Conservation (phyloP, 2,329 filamentous ascomycete genomes). For the Paraphoma chrysanthemicola region DNA sequence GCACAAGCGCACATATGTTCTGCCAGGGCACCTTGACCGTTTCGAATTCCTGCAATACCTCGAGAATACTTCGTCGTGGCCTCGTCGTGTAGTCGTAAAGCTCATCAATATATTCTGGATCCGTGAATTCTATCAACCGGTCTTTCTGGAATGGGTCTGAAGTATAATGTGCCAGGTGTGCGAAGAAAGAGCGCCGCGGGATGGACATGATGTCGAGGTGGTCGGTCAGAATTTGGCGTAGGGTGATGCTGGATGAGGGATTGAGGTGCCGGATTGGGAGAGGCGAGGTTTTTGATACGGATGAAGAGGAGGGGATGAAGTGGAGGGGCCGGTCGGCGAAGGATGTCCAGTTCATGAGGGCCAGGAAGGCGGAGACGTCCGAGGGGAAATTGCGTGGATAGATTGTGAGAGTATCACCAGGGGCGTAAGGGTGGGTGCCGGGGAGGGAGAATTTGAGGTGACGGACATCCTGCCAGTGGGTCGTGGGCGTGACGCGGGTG, state of each 20-base stretch:
- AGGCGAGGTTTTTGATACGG: conserved; percentile 46
- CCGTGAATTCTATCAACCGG: conserved; percentile 81
- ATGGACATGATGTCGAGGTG: conserved; percentile 91
- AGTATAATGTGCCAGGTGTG: conserved; percentile 78
- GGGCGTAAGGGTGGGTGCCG: conserved; percentile 59
- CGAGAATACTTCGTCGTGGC: conserved; percentile 86
- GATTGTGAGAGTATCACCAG: conserved; percentile 82
- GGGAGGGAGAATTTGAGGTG: conserved; percentile 68
- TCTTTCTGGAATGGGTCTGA: conserved; percentile 76
- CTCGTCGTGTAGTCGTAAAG: conserved; percentile 95
- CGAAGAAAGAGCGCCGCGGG: conserved; percentile 85
- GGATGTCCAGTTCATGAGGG: conserved; percentile 77
- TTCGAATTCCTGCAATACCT: conserved; percentile 89
- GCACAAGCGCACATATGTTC: conserved; percentile 75
- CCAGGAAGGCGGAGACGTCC: conserved; percentile 81
- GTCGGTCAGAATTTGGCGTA: conserved; percentile 79
- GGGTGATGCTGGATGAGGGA: conserved; percentile 59
- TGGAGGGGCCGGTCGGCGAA: conserved; percentile 75
- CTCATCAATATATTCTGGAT: conserved; percentile 82
- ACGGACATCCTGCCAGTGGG: conserved; percentile 95
- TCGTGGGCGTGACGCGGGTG: conserved; percentile 72
- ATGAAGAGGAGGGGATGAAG: conserved; percentile 51
- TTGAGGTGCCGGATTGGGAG: conserved; percentile 46
- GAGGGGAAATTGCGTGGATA: conserved; percentile 85
- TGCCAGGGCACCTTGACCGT: conserved; percentile 81